Conservation (phyloP, 73 alveolate genomes). For the Tetrahymena elliotti region DNA sequence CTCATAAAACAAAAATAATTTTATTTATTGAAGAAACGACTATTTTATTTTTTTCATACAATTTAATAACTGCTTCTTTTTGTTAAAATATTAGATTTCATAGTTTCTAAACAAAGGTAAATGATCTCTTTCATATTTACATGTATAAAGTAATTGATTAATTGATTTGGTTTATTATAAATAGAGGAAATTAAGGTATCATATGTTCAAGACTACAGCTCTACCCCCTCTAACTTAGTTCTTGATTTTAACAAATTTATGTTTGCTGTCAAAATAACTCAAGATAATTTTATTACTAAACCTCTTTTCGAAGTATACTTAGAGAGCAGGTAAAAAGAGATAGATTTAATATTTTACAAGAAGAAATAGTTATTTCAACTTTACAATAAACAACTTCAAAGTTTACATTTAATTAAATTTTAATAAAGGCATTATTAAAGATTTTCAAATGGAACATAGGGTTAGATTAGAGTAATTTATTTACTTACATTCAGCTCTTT, state of each 20-base stretch:
- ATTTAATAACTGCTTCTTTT: no score
- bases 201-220: background rate
- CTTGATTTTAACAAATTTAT: background rate
- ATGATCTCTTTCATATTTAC: background rate
- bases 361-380: background rate
- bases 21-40: no score
- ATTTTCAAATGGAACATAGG: background rate
- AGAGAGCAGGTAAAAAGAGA: background rate
- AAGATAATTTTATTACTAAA: background rate
- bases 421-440: background rate
- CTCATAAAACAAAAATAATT: no score
- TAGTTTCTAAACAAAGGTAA: background rate
- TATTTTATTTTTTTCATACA: no score
- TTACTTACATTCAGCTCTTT: background rate
- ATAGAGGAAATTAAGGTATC: background rate
- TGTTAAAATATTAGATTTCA: background rate
- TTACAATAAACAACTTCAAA: background rate
- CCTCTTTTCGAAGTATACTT: background rate
- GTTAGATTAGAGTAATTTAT: background rate
- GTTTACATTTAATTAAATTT: background rate
- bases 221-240: background rate
- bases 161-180: background rate
- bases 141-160: no score
- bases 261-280: background rate
- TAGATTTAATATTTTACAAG: no score